These are phyloP conservation scores for Escovopsis weberi DNA, from an alignment of 2,329 filamentous ascomycete genomes.

Conservation along the genomic window DNA sequence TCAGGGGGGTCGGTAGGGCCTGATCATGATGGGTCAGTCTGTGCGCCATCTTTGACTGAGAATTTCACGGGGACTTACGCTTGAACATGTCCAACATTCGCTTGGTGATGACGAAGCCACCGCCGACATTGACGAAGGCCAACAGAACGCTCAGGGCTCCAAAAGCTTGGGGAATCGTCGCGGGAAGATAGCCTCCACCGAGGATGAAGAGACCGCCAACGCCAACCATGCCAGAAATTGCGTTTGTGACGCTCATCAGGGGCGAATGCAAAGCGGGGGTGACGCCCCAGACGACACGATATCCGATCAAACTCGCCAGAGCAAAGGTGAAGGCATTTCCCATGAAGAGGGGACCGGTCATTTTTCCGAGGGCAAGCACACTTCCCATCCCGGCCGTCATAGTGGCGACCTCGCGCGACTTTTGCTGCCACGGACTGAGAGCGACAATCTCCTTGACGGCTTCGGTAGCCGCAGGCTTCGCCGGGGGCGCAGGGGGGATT, in stretches of 20 bases:
- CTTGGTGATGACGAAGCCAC: conserved; percentile 84
- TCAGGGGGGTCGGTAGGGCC: conserved; percentile 74
- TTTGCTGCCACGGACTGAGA: conserved; percentile 71
- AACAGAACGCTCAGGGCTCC: conserved; percentile 69
- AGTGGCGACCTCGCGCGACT: conserved; percentile 56
- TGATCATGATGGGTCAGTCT: conserved; percentile 13
- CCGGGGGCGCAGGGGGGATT: conserved; percentile 37
- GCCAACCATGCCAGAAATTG: conserved; percentile 84
- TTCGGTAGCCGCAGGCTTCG: conserved; percentile 28
- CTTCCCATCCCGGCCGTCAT: conserved; percentile 68
- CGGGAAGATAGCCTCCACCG: conserved; percentile 64
- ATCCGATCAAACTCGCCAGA: conserved; percentile 72
- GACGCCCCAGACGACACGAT: conserved; percentile 81
- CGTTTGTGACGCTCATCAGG: conserved; percentile 86
- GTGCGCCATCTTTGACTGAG: too few species aligned
- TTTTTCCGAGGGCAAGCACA: conserved; percentile 61
- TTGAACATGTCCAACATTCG: conserved; percentile 90
- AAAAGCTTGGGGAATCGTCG: conserved; percentile 64
- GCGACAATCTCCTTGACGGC: conserved; percentile 40
- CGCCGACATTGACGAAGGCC: conserved; percentile 78
- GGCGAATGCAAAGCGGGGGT: conserved; percentile 72
- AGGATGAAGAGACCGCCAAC: conserved; percentile 81
- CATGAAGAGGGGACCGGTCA: conserved; percentile 77
- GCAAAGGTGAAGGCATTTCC: conserved; percentile 73
- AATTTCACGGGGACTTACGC: conserved; percentile 26